phyloP scores from a whole-genome alignment of 495 filamentous ascomycete genomes.

The Apiosordaria backusii region DNA sequence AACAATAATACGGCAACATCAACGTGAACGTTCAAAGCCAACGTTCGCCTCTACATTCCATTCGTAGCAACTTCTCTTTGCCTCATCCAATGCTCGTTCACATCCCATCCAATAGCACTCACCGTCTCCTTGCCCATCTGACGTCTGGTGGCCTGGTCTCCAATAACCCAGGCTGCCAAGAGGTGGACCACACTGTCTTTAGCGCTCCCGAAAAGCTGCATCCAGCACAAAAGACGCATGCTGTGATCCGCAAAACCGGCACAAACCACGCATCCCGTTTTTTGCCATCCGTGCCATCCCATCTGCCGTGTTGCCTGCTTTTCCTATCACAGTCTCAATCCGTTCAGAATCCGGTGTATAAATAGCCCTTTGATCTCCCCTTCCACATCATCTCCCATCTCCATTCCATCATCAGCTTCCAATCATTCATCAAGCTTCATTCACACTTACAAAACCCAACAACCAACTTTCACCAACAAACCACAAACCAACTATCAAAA shows the following conservation, averaged over 20 bases:
- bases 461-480: slow-evolving; percentile 16
- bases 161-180: neutral
- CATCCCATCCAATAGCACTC: neutral
- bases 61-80: neutral
- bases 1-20: neutral
- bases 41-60: neutral
- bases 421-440: slow-evolving; percentile 7
- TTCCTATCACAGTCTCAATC: neutral
- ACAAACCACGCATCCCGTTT: slow-evolving; percentile 18
- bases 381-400: slow-evolving; percentile 5
- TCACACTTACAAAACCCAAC: slow-evolving; percentile 16
- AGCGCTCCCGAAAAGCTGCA: neutral
- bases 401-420: slow-evolving; percentile 11
- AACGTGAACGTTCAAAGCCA: neutral
- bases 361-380: neutral
- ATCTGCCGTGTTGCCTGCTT: neutral
- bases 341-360: neutral
- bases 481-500: slow-evolving; percentile 33
- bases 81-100: neutral
- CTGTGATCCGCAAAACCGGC: slow-evolving; percentile 12
- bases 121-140: neutral
- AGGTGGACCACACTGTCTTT: neutral
- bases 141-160: neutral
- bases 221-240: slow-evolving; percentile 20
- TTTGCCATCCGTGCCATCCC: no score